Evolutionary conservation across 495 filamentous ascomycete species (phyloP).

Genomic region (Mycothermus thermophilus): DNA sequence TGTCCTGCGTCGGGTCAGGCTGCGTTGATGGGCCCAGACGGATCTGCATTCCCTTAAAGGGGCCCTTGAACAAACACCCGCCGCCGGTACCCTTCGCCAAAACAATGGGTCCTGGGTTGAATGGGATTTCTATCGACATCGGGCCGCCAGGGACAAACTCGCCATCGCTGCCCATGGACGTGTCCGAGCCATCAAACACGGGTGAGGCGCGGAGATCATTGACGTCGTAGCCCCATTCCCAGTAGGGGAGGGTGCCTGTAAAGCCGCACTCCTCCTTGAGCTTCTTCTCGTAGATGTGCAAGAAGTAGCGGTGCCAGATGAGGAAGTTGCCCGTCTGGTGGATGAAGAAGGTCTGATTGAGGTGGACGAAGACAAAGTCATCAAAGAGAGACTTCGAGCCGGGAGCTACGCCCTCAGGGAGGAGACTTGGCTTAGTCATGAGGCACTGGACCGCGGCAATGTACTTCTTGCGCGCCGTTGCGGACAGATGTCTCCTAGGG

Average conservation of each 20-base stretch:
- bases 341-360: conserved; percentile 45
- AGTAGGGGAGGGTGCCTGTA: conserved; percentile 32
- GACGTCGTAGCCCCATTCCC: conserved; percentile 49
- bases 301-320: conserved; percentile 58
- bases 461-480: conserved; percentile 39
- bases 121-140: conserved; percentile 10
- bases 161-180: conserved; percentile 50
- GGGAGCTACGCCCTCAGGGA: conserved; percentile 15
- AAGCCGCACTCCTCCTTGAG: conserved; percentile 59
- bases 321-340: conserved; percentile 56
- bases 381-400: conserved; percentile 32
- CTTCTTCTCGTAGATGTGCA: conserved; percentile 47
- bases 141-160: conserved; percentile 20
- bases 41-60: conserved; percentile 37
- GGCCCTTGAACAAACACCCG: conserved; percentile 48
- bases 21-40: conserved; percentile 40
- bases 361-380: conserved; percentile 56
- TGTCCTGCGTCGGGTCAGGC: conserved; percentile 21
- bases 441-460: conserved; percentile 56
- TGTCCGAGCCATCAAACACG: conserved; percentile 47
- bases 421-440: conserved; percentile 34
- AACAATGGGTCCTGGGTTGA: not conserved
- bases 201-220: conserved; percentile 36
- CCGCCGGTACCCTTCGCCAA: conserved; percentile 43
- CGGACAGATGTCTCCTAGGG: conserved; percentile 33